phyloP scores from a whole-genome alignment of 495 filamentous ascomycete species.

The Pseudomonodictys pantanalensis region DNA sequence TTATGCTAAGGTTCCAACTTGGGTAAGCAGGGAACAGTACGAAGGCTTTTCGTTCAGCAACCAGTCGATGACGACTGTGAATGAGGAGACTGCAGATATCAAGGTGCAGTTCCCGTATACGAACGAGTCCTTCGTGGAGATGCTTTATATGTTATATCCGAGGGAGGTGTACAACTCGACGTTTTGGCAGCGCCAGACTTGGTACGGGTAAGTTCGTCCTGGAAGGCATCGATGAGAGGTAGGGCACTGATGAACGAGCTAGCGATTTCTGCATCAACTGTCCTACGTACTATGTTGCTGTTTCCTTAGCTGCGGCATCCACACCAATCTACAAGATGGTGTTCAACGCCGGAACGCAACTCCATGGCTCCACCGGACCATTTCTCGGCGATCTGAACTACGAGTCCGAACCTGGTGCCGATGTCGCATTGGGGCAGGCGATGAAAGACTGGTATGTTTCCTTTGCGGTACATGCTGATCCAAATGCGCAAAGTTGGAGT shows the following conservation, averaged over 20 bases:
- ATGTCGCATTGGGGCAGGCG: conserved; percentile 3
- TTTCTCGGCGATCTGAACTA: background rate
- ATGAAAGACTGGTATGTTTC: conserved; percentile 22
- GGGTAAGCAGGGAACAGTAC: conserved; percentile 5
- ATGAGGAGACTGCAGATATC: conserved; percentile 12
- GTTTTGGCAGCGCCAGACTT: conserved; percentile 23
- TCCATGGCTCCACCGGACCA: conserved; percentile 3
- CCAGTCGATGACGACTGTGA: background rate
- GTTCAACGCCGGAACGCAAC: conserved; percentile 12
- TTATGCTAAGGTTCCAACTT: conserved; percentile 20
- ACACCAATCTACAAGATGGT: conserved; percentile 10
- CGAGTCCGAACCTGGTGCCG: background rate
- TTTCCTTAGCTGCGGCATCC: background rate
- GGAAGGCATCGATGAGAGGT: too few relatives aligned
- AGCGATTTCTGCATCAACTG: conserved; percentile 18
- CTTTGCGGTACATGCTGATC: conserved; percentile 9
- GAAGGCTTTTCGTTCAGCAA: conserved; percentile 28
- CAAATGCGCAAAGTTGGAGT: conserved; percentile 16
- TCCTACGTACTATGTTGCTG: conserved; percentile 21
- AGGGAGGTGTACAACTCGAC: conserved; percentile 11
- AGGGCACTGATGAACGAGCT: background rate
- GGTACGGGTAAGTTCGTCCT: conserved; percentile 14
- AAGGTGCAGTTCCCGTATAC: conserved; percentile 15
- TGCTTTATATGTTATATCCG: conserved; percentile 21
- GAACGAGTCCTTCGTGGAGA: background rate